Base-by-base conservation (phyloP, 495 filamentous ascomycete species). In the Amniculicola lignicola region DNA sequence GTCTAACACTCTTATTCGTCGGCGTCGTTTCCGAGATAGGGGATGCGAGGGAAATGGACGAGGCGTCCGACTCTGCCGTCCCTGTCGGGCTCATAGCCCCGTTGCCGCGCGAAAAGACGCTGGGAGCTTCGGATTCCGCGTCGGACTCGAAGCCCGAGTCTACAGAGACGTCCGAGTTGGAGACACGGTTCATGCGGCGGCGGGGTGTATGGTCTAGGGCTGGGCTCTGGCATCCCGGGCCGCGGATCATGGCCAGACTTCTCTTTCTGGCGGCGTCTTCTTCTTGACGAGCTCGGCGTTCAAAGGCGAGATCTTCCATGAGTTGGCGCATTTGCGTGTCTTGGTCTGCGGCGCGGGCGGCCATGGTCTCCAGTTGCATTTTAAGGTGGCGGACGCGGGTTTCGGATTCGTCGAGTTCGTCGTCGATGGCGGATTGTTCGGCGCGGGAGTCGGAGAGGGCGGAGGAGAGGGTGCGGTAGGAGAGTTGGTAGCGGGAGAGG, bases 321-420 rank as follows among this genome's bases (percentile, higher is more conserved):
- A 90, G 75, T 40, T 72, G 71, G 64, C 75, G 73, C 79, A 88
- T 85, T 39, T 74, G 77, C 44, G 70, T 67, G 60, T 90, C 84
- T 58, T 88, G 84, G 61, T 84, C 79, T 0, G 73, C 68, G 0
- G 83, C 82, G 59, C 82, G 79, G n/a, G 72, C 75, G 1, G 87
- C 82, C 82, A 92, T 85, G 29, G 80, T 82, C 66, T 90, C 85
- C 5, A 95, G 74, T 69, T 95, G 89, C 46, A 76, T 74, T 69
- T 85, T 87, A 21, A 91, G 74, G 57, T 85, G 78, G 27, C 74
- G 70, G 11, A 80, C 75, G 0, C 87, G 75, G 9, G 85, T 85
- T 39, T 84, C 77, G n/a, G 85, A 80, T 64, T 89, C 88, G 48
- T 88, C 86, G 2, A 85, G 70, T 65, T 92, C 89, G 40, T 93